These are phyloP conservation scores for Yarrowia deformans DNA, from an alignment of 805 yeast species.

Conservation along the genomic window DNA sequence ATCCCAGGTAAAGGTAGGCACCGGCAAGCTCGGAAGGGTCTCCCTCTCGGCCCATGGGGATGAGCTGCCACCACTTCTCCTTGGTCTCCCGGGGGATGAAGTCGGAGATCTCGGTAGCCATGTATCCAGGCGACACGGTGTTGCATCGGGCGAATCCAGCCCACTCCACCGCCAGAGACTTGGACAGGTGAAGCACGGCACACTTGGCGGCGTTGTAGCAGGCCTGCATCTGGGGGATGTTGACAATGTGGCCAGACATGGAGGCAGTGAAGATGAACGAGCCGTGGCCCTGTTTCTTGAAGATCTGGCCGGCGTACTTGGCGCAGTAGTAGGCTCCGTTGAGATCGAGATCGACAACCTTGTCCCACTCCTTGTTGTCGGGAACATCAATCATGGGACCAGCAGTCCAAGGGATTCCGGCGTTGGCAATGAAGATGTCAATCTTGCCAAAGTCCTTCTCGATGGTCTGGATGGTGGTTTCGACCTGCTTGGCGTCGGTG, in stretches of 20 bases:
- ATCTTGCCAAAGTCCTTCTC: conserved; percentile 76
- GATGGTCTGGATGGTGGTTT: conserved; percentile 58
- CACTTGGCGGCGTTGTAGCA: conserved; percentile 89
- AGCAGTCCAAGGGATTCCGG: conserved; percentile 83
- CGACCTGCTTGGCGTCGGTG: conserved; percentile 59
- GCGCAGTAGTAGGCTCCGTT: conserved; percentile 84
- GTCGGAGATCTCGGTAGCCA: conserved; percentile 70
- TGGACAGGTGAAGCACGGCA: conserved; percentile 75
- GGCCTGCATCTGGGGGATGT: conserved; percentile 86
- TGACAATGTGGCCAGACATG: conserved; percentile 87
- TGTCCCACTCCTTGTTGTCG: conserved; percentile 68
- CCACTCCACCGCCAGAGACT: conserved; percentile 87
- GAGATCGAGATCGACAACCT: conserved; percentile 75
- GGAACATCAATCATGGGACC: conserved; percentile 61
- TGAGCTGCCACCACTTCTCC: conserved; percentile 58
- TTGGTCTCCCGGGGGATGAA: conserved; percentile 56
- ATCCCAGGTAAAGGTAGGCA: conserved; percentile 78
- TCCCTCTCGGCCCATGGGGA: conserved; percentile 80
- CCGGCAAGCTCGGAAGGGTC: conserved; percentile 77
- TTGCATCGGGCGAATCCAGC: conserved; percentile 83
- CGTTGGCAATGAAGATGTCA: conserved; percentile 87
- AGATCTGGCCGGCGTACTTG: conserved; percentile 72
- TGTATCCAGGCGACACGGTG: conserved; percentile 88
- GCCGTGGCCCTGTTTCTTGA: conserved; percentile 78
- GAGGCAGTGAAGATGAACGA: conserved; percentile 86